Percentiles rank a stretch among this genome's conserved stretches.
phyloP scores from a whole-genome alignment of 345 rosid genomes.

The Eucalyptus shirleyi region DNA sequence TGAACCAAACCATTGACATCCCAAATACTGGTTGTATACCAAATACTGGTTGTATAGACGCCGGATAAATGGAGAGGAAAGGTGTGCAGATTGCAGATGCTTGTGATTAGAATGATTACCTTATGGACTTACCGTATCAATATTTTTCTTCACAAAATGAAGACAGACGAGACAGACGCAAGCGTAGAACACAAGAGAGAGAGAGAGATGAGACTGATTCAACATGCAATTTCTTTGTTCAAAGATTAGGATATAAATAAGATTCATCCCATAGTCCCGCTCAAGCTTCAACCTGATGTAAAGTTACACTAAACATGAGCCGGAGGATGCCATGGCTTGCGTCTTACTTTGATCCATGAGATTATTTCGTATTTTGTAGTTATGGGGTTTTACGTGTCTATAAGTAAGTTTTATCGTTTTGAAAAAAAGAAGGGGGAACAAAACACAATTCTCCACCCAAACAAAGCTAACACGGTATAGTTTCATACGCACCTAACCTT shows the following conservation, averaged over 20 bases:
- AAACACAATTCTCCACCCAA: neutral
- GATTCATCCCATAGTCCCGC: neutral
- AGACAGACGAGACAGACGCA: neutral
- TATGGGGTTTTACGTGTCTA: neutral
- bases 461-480: neutral
- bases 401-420: neutral
- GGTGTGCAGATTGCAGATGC: neutral
- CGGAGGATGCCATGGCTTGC: neutral
- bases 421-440: neutral
- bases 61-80: neutral
- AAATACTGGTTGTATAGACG: neutral
- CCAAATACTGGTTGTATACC: neutral
- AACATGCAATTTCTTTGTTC: neutral
- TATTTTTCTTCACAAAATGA: neutral
- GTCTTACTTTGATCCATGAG: neutral
- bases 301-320: neutral
- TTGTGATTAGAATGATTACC: neutral
- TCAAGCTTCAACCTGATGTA: neutral
- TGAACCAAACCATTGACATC: neutral
- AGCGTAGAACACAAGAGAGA: neutral
- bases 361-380: neutral
- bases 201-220: neutral
- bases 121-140: neutral
- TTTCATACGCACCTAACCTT: neutral
- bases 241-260: neutral